phyloP scores from a whole-genome alignment of 352 stramenopile genomes.

The Globisporangium cylindrosporum region DNA sequence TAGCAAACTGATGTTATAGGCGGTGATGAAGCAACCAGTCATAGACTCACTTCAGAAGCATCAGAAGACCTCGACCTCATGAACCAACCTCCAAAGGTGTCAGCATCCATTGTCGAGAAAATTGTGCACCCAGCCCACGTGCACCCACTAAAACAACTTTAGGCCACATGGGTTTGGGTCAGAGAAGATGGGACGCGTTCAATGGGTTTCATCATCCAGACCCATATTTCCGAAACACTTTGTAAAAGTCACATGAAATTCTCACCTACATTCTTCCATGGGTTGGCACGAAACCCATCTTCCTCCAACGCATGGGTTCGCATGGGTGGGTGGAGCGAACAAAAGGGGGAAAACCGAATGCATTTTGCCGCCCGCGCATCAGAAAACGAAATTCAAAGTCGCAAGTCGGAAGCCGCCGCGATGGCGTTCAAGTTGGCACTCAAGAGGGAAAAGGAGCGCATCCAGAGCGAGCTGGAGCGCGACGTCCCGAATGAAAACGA shows the following conservation, averaged over 20 bases:
- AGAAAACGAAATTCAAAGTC: conserved; percentile 1
- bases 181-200: not conserved
- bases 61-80: too few species aligned
- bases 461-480: conserved; percentile 2
- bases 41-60: too few species aligned
- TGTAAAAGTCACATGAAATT: not conserved
- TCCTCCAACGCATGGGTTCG: not conserved
- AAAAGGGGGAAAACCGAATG: not conserved
- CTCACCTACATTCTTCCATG: not conserved
- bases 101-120: not conserved
- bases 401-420: not conserved
- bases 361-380: not conserved
- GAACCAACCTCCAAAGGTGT: not conserved
- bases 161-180: not conserved
- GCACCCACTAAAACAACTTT: not conserved
- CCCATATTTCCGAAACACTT: not conserved
- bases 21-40: not conserved
- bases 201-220: not conserved
- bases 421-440: not conserved
- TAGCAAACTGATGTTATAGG: not conserved
- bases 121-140: not conserved
- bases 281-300: not conserved
- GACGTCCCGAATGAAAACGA: not conserved
- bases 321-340: not conserved
- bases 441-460: conserved; percentile 8